Evolutionary conservation across 2,329 filamentous ascomycete species (phyloP).

Genomic region (Huntiella savannae): DNA sequence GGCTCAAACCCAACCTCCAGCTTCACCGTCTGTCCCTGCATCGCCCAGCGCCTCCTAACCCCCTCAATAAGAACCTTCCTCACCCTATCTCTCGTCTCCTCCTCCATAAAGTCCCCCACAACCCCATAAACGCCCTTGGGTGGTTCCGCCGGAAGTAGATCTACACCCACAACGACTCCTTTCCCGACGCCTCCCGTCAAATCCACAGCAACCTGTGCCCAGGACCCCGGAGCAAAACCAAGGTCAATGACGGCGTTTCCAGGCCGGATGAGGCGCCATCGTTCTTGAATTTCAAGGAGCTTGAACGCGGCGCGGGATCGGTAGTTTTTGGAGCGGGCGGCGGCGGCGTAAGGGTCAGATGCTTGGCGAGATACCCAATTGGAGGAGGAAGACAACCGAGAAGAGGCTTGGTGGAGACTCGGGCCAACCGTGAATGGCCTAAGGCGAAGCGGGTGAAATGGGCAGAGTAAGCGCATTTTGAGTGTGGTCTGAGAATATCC

Average conservation of each 20-base stretch:
- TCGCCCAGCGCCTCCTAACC: conserved; percentile 16
- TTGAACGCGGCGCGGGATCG: conserved; percentile 92
- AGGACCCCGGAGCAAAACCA: conserved; percentile 58
- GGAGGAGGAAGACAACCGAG: conserved; percentile 15
- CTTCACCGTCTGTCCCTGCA: conserved; percentile 9
- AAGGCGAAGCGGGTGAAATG: neutral
- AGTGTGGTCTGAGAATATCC: neutral
- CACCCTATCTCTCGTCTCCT: conserved; percentile 54
- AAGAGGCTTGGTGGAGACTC: neutral
- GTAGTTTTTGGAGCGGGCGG: conserved; percentile 59
- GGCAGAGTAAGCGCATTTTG: neutral
- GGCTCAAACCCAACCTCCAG: conserved; percentile 12
- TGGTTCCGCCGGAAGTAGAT: conserved; percentile 81
- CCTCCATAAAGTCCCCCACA: conserved; percentile 79
- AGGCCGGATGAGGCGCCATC: conserved; percentile 57
- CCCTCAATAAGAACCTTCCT: conserved; percentile 53
- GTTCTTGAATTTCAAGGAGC: conserved; percentile 70
- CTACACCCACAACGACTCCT: conserved; percentile 74
- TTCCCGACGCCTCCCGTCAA: conserved; percentile 43
- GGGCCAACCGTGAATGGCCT: too few species aligned
- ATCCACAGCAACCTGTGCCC: conserved; percentile 65
- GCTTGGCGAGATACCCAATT: conserved; percentile 69
- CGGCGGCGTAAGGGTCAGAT: conserved; percentile 50
- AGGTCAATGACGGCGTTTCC: conserved; percentile 83
- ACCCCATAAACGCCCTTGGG: conserved; percentile 84